Conservation (phyloP, 768 basidiomycete species). For the Hericium coralloides region DNA sequence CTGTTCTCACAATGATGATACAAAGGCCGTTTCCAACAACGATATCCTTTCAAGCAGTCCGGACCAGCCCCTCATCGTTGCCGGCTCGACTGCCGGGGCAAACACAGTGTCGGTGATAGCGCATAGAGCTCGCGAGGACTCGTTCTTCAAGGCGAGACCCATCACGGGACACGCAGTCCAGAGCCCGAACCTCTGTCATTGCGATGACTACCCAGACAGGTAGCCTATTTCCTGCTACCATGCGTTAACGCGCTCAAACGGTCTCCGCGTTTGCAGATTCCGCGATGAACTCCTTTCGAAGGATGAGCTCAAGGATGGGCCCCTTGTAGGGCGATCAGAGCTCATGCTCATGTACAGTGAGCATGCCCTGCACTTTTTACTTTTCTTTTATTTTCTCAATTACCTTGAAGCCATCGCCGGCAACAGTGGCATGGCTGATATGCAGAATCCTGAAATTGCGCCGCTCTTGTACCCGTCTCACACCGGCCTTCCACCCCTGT, state of each 20-base stretch:
- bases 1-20: neutral
- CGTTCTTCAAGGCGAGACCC: neutral
- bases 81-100: neutral
- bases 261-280: neutral
- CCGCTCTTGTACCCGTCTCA: conserved; percentile 5
- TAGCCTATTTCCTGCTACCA: too few relatives aligned
- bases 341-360: neutral
- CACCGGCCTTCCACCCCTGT: conserved; percentile 8
- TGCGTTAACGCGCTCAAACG: too few relatives aligned
- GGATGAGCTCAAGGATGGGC: neutral
- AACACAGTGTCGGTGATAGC: neutral
- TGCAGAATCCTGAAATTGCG: conserved; percentile 1
- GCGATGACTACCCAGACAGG: too few relatives aligned
- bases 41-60: neutral
- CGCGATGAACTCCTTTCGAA: neutral
- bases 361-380: neutral
- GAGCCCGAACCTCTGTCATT: too few relatives aligned
- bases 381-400: neutral
- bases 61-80: neutral
- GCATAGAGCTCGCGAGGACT: neutral
- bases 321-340: neutral
- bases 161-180: too few relatives aligned
- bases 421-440: neutral
- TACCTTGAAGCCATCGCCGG: neutral
- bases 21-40: neutral